phyloP scores from a whole-genome alignment of 2,329 filamentous ascomycete genomes.

The Fusarium temperatum region DNA sequence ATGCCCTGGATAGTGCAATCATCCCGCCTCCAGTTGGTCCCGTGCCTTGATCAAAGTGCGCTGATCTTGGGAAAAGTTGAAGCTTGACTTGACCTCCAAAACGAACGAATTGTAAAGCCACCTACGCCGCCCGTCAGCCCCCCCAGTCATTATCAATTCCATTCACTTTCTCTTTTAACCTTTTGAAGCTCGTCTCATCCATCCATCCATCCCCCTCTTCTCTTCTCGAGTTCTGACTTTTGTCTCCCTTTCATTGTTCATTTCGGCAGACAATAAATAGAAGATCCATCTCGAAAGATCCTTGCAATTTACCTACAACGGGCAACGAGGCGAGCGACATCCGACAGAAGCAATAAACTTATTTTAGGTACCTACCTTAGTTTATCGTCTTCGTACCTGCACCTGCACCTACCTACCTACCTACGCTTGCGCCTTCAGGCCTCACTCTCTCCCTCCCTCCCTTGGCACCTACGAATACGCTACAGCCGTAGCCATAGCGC shows the following conservation, averaged over 20 bases:
- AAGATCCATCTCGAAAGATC: constrained; percentile 11
- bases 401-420: background rate
- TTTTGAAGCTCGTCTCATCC: background rate
- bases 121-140: constrained; percentile 31
- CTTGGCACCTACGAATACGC: constrained; percentile 19
- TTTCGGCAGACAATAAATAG: constrained; percentile 29
- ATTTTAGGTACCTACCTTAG: background rate
- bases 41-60: constrained; percentile 38
- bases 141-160: constrained; percentile 22
- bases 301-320: constrained; percentile 12
- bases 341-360: constrained; percentile 26
- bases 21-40: constrained; percentile 30
- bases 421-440: background rate
- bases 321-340: constrained; percentile 22
- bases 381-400: background rate
- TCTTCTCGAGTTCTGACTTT: constrained; percentile 11
- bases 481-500: constrained; percentile 24
- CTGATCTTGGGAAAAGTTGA: constrained; percentile 30
- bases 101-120: constrained; percentile 22
- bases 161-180: background rate
- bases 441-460: background rate
- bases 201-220: constrained; percentile 1
- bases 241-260: constrained; percentile 17
- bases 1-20: constrained; percentile 31
- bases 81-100: background rate